Percentiles rank a stretch among this genome's conserved stretches.
These are phyloP conservation scores for Thelonectria discophora DNA, from an alignment of 2,329 filamentous ascomycete genomes.

Conservation along the genomic window DNA sequence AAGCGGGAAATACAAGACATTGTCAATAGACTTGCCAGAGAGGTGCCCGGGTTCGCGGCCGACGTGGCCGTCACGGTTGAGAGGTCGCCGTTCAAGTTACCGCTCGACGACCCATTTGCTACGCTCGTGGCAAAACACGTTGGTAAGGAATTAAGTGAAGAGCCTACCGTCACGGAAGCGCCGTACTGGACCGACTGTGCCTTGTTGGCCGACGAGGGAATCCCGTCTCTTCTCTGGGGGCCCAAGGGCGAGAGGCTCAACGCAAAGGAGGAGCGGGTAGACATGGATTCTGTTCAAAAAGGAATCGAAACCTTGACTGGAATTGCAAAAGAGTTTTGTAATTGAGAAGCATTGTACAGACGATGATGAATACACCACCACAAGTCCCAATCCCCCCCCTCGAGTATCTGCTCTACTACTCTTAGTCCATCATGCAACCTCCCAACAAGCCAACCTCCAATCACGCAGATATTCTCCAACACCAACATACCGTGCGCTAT, in stretches of 20 bases:
- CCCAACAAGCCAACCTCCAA: too few relatives aligned
- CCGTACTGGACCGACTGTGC: constrained; percentile 63
- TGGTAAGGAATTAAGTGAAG: constrained; percentile 37
- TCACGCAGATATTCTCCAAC: too few relatives aligned
- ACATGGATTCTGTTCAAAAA: constrained; percentile 52
- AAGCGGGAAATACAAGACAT: constrained; percentile 50
- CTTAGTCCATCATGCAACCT: too few relatives aligned
- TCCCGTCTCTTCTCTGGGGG: constrained; percentile 58
- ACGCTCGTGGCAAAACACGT: constrained; percentile 44
- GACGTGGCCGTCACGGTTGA: constrained; percentile 52
- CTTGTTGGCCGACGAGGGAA: constrained; percentile 54
- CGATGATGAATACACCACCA: too few relatives aligned
- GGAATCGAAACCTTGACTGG: constrained; percentile 42
- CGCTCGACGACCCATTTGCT: constrained; percentile 52
- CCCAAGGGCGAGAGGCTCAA: constrained; percentile 60
- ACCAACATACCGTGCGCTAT: too few relatives aligned
- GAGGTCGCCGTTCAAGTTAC: constrained; percentile 54
- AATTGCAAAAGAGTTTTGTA: constrained; percentile 45
- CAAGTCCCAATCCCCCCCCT: too few relatives aligned
- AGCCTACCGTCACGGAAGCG: constrained; percentile 42
- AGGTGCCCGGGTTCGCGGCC: constrained; percentile 52
- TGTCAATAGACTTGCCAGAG: constrained; percentile 44
- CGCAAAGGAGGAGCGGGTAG: constrained; percentile 59
- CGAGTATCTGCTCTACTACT: too few relatives aligned
- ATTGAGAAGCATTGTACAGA: constrained; percentile 2